Percentiles rank a stretch among this genome's conserved stretches.
Conservation (phyloP, 805 yeast species). For the Candida sonorensis region DNA sequence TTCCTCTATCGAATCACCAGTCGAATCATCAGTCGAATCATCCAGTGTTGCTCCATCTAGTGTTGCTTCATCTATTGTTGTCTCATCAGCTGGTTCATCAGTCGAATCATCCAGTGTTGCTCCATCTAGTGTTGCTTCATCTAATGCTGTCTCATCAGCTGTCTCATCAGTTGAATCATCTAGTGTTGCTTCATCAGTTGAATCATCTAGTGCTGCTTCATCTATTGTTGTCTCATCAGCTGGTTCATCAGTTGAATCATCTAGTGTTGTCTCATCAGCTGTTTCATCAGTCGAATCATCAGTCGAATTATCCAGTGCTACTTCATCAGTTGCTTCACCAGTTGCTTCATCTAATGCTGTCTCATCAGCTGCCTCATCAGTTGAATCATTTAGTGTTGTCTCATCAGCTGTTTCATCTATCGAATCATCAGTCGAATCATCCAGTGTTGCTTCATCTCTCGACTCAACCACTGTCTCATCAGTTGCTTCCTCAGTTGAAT, state of each 20-base stretch:
- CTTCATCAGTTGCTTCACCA: background rate
- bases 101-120: too few species aligned
- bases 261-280: background rate
- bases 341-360: too few species aligned
- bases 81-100: conserved; percentile 1
- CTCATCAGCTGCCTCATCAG: background rate
- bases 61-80: conserved; percentile 1
- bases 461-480: background rate
- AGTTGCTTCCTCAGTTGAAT: background rate
- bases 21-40: too few species aligned
- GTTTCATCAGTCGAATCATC: background rate
- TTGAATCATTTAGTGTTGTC: too few species aligned
- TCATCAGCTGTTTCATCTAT: background rate
- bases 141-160: background rate
- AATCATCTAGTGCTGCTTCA: background rate
- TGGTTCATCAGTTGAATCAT: background rate
- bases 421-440: too few species aligned
- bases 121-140: conserved; percentile 1
- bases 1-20: too few species aligned
- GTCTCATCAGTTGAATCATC: background rate
- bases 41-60: conserved; percentile 1
- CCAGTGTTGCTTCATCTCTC: too few species aligned
- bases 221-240: background rate
- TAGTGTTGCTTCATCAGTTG: background rate
- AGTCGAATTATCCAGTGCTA: background rate